A percentile compares a stretch with the other conserved stretches of the same genome.
Evolutionary conservation across 148 eudicot genomes (phyloP).

Genomic region (Diospyros kaki): DNA sequence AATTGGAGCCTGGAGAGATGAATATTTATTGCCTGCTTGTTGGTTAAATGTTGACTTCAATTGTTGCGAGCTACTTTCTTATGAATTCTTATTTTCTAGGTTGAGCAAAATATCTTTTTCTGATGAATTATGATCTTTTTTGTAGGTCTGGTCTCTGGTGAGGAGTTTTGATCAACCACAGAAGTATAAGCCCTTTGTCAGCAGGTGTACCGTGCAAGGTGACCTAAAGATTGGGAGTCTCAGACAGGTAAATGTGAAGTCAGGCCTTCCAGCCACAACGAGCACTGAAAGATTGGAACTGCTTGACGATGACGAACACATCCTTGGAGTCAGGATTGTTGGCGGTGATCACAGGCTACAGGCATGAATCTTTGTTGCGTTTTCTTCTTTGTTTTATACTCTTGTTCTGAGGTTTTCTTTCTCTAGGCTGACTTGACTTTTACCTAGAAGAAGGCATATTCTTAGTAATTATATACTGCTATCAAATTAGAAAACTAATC

Average conservation of each 20-base stretch:
- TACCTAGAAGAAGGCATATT: no score
- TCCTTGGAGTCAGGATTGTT: constrained; percentile 47
- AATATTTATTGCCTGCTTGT: not conserved
- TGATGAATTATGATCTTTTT: constrained; percentile 4
- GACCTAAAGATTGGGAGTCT: constrained; percentile 59
- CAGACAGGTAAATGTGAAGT: constrained; percentile 59
- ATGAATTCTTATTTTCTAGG: not conserved
- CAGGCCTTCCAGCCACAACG: constrained; percentile 67
- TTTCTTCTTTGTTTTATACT: no score
- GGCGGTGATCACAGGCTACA: constrained; percentile 62
- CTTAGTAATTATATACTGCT: no score
- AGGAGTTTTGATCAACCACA: constrained; percentile 72
- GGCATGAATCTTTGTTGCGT: constrained; percentile 22
- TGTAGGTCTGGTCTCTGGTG: constrained; percentile 62
- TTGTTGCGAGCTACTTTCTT: not conserved
- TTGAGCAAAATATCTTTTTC: not conserved
- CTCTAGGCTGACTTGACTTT: not conserved
- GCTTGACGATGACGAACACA: constrained; percentile 58
- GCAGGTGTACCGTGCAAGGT: constrained; percentile 50
- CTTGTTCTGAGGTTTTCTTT: not conserved
- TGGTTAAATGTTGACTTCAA: no score
- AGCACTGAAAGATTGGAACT: constrained; percentile 63
- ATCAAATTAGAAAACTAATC: no score
- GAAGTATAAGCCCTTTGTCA: constrained; percentile 59
- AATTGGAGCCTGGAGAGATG: not conserved